Base-by-base conservation (phyloP, 768 basidiomycete genomes). In the Kwoniella heveanensis region DNA sequence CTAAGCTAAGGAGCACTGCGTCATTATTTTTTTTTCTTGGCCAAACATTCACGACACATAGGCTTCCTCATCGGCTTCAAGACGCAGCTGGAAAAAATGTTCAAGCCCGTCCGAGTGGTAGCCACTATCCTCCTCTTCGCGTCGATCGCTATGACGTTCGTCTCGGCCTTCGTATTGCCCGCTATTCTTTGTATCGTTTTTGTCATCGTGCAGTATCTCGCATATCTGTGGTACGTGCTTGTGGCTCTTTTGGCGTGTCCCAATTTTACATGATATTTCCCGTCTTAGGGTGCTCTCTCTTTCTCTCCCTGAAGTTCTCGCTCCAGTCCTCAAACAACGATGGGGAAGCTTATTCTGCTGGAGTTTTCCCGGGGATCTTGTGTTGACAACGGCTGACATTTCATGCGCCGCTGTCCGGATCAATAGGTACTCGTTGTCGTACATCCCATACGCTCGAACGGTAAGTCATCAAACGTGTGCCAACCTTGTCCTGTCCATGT, bases 11-110 rank as follows among this genome's bases (percentile, higher is more conserved):
- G n/a, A n/a, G 5, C 27, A 2, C 27, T 54, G 9, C 25, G 27
- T 30, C 21, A 10, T 2, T 51, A 5, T 2, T 4, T 51, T 24
- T 4, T 29, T 25, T 12, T 24, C 17, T 44, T 19, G 17, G 17
- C 3, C 39, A n/a, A n/a, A n/a, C n/a, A n/a, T n/a, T n/a, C n/a
- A n/a, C n/a, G n/a, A n/a, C n/a, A n/a, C n/a, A n/a, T n/a, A 44
- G 57, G 63, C 27, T 64, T 64, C 55, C 46, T 64, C 10, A 58
- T 64, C 24, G 80, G 80, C 0, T 79, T 79, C 67, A 69, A 67
- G 52, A 90, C 86, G 70, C 93, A 97, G 77, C 60, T 90, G 50
- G 91, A 91, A 81, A 84, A 91, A 68, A 94, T 94, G 92, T 95
- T 95, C 85, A 93, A 93, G 80, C 90, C 92, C 54, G 86, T 95